phyloP scores from a whole-genome alignment of 2,329 filamentous ascomycete species.

The Pseudopithomyces maydicus region DNA sequence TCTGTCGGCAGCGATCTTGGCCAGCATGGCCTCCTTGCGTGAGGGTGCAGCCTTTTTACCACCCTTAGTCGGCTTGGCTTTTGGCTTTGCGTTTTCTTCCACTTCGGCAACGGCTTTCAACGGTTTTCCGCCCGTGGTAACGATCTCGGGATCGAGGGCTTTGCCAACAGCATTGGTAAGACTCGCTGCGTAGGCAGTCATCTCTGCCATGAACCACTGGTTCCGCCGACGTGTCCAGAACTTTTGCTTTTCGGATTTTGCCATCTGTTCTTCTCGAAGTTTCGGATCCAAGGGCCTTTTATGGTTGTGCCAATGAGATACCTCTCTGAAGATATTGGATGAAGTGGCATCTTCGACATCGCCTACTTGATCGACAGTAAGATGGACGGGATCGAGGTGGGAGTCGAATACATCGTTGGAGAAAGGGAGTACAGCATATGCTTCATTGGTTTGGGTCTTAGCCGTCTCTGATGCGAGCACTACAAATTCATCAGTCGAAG shows the following conservation, averaged over 20 bases:
- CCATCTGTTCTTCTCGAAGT: slow-evolving; percentile 29
- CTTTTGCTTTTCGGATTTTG: slow-evolving; percentile 39
- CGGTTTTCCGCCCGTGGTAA: slow-evolving; percentile 55
- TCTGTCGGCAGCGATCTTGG: slow-evolving; percentile 49
- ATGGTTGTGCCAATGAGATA: slow-evolving; percentile 67
- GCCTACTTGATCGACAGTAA: slow-evolving; percentile 42
- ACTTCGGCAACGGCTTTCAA: slow-evolving; percentile 15
- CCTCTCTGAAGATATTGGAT: slow-evolving; percentile 53
- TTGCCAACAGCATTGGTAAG: slow-evolving; percentile 69
- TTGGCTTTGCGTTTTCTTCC: slow-evolving; percentile 29
- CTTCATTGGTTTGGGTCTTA: neutral
- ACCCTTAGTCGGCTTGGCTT: slow-evolving; percentile 18
- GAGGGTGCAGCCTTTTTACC: slow-evolving; percentile 40
- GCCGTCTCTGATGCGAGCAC: neutral
- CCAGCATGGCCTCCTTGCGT: slow-evolving; percentile 51
- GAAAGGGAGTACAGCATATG: slow-evolving; percentile 52
- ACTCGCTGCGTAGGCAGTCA: slow-evolving; percentile 71
- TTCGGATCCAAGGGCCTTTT: slow-evolving; percentile 57
- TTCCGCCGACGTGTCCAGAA: slow-evolving; percentile 55
- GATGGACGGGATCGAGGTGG: slow-evolving; percentile 51
- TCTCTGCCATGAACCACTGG: slow-evolving; percentile 71
- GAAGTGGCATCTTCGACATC: slow-evolving; percentile 39
- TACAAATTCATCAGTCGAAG: neutral
- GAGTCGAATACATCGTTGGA: slow-evolving; percentile 54
- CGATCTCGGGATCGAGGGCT: slow-evolving; percentile 66